These are phyloP conservation scores for Tylopilus subfusipes DNA, from an alignment of 768 basidiomycete genomes.

Conservation along the genomic window DNA sequence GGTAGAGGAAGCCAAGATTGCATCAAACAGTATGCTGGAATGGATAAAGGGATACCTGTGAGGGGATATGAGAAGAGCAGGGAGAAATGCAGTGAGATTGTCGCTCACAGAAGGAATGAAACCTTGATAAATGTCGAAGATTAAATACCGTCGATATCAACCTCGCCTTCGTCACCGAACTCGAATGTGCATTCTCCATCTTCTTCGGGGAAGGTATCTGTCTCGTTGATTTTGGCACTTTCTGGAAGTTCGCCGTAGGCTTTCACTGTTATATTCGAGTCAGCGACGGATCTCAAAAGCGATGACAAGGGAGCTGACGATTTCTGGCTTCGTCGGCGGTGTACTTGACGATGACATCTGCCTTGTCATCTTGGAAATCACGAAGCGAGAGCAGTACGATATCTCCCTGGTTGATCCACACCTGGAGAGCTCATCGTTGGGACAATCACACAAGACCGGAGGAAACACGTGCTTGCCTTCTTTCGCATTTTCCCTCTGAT, in stretches of 20 bases:
- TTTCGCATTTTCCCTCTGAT: conserved; percentile 99
- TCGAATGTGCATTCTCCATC: conserved; percentile 88
- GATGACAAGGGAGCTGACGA: conserved; percentile 37
- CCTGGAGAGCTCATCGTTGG: conserved; percentile 44
- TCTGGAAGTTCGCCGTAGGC: conserved; percentile 97
- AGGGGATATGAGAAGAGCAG: conserved; percentile 2
- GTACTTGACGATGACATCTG: conserved; percentile 99
- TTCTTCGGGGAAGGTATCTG: conserved; percentile 88
- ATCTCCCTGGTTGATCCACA: conserved; percentile 99
- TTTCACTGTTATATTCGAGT: conserved; percentile 57
- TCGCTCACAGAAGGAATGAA: conserved; percentile 16
- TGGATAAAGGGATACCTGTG: conserved; percentile 14
- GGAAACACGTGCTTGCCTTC: conserved; percentile 59
- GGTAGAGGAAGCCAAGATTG: not conserved
- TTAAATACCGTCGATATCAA: conserved; percentile 90
- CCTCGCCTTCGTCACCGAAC: conserved; percentile 84
- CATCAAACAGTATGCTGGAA: conserved; percentile 7
- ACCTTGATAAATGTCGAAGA: conserved; percentile 8
- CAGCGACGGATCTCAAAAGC: conserved; percentile 5
- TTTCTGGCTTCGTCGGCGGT: conserved; percentile 93
- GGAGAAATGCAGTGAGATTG: not conserved
- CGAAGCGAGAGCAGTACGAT: conserved; percentile 92
- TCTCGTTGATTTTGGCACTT: conserved; percentile 96
- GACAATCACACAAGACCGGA: not conserved
- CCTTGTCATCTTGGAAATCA: conserved; percentile 99